These are phyloP conservation scores for Pichia scutulata DNA, from an alignment of 805 yeast species.

Conservation along the genomic window DNA sequence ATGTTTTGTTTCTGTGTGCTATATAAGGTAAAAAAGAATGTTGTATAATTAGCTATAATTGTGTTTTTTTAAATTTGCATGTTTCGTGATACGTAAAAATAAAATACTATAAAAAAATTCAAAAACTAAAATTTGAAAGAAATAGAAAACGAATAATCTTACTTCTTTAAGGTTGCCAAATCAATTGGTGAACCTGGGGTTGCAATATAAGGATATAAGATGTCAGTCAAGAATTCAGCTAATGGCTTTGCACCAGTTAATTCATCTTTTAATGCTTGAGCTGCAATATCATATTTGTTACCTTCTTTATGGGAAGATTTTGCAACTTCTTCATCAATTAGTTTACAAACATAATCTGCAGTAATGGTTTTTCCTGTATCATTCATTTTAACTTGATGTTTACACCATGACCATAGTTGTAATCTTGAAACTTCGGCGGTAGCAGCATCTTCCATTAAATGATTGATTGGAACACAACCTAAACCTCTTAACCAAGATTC, in stretches of 20 bases:
- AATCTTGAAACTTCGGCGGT: conserved; percentile 83
- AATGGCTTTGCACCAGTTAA: conserved; percentile 57
- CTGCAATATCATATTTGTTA: conserved; percentile 64
- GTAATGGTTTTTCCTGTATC: conserved; percentile 54
- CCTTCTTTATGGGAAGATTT: conserved; percentile 47
- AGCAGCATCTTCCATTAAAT: conserved; percentile 85
- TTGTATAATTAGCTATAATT: not conserved
- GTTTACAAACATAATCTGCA: conserved; percentile 46
- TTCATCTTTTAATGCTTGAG: conserved; percentile 64
- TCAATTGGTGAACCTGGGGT: conserved; percentile 34
- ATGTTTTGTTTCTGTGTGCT: not conserved
- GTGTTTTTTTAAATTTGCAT: not conserved
- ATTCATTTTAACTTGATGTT: conserved; percentile 52
- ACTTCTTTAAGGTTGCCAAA: conserved; percentile 23
- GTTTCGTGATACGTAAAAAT: not conserved
- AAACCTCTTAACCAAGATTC: conserved; percentile 81
- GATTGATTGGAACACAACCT: conserved; percentile 82
- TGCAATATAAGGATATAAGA: conserved; percentile 66
- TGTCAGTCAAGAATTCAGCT: conserved; percentile 70
- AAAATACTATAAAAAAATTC: not conserved
- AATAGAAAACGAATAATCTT: not conserved
- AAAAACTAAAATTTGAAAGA: not conserved
- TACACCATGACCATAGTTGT: conserved; percentile 79
- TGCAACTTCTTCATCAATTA: conserved; percentile 56
- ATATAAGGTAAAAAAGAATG: not conserved